A percentile compares a stretch with the other conserved stretches of the same genome.
Conservation (phyloP, 1,139 yeast species). For the Yamadazyma jaroonii region DNA sequence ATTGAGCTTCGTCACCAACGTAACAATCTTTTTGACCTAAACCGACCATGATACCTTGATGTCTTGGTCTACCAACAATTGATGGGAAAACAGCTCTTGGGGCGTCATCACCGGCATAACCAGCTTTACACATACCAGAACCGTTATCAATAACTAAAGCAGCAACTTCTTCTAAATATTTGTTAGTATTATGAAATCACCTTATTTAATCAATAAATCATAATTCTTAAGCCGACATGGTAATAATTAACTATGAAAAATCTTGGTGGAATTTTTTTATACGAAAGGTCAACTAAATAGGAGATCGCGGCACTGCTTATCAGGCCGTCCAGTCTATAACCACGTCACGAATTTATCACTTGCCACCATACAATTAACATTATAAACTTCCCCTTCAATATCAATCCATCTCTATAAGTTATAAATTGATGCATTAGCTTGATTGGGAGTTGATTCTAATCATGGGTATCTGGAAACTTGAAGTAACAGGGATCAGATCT, state of each 20-base stretch:
- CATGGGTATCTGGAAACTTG: no score
- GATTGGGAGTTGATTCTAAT: no score
- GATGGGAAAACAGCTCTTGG: constrained; percentile 99
- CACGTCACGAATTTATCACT: no score
- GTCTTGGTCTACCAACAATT: constrained; percentile 99
- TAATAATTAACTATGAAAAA: not conserved
- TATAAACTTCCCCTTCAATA: no score
- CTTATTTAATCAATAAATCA: not conserved
- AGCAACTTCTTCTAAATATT: constrained; percentile 48
- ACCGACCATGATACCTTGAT: constrained; percentile 99
- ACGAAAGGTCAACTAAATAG: not conserved
- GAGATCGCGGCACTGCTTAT: constrained; percentile 1
- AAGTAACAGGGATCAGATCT: no score
- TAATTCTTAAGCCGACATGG: not conserved
- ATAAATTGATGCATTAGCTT: no score
- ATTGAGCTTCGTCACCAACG: constrained; percentile 99
- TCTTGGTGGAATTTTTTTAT: no score
- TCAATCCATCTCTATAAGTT: no score
- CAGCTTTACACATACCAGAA: constrained; percentile 99
- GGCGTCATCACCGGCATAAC: constrained; percentile 99
- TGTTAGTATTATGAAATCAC: constrained; percentile 21
- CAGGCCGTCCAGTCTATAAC: not conserved
- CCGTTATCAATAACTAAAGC: constrained; percentile 98
- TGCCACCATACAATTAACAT: no score
- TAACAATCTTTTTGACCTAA: constrained; percentile 99